phyloP scores from a whole-genome alignment of 345 rosid species.

The Populus deltoides region DNA sequence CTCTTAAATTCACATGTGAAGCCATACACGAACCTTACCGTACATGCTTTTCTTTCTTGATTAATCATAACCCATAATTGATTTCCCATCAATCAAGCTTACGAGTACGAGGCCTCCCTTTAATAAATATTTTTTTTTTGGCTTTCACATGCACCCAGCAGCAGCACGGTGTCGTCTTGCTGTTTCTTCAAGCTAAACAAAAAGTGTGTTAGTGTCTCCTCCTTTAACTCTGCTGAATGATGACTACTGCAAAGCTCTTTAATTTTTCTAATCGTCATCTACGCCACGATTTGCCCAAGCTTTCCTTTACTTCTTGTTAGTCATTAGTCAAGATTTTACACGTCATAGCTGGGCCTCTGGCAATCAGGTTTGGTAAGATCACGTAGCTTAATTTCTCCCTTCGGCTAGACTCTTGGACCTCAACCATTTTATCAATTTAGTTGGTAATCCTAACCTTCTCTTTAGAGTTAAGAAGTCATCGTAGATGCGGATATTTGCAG shows the following conservation, averaged over 20 bases:
- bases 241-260: neutral
- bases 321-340: neutral
- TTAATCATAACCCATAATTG: neutral
- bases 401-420: neutral
- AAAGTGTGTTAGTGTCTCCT: constrained; percentile 18
- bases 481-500: no score
- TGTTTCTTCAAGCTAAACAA: neutral
- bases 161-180: neutral
- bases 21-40: constrained; percentile 1
- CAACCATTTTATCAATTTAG: neutral
- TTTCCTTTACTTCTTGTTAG: neutral
- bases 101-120: neutral
- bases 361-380: constrained; percentile 7
- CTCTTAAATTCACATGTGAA: constrained; percentile 10
- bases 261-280: no score
- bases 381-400: neutral
- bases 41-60: neutral
- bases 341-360: neutral
- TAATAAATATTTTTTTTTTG: neutral
- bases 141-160: constrained; percentile 30
- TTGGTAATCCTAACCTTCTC: neutral
- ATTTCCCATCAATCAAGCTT: neutral
- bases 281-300: neutral
- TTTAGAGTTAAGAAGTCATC: neutral
- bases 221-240: constrained; percentile 15